Conservation (phyloP, 2,329 filamentous ascomycete species). For the Sporothrix euskadiensis region DNA sequence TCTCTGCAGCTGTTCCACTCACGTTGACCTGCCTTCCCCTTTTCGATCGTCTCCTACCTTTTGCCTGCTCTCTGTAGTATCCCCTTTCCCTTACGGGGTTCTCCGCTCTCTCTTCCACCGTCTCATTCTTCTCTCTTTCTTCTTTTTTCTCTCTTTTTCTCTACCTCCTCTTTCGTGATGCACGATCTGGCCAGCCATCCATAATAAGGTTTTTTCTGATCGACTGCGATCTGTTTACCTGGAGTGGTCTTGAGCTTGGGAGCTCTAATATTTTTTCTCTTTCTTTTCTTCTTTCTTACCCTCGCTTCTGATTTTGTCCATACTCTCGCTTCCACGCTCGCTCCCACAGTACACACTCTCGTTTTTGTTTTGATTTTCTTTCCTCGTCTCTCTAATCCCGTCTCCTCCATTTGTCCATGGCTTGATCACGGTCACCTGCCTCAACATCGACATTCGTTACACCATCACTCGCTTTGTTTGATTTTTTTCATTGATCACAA, state of each 20-base stretch:
- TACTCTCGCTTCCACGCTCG: neutral
- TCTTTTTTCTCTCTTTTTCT: slow-evolving; percentile 3
- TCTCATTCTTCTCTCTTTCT: neutral
- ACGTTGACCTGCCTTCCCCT: neutral
- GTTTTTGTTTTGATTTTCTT: slow-evolving; percentile 8
- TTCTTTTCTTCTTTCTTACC: too few relatives aligned
- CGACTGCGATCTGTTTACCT: neutral
- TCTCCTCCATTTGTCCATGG: neutral
- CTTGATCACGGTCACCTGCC: neutral
- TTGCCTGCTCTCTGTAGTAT: neutral
- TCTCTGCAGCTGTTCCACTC: neutral
- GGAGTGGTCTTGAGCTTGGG: neutral
- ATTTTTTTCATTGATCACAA: neutral
- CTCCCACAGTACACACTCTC: neutral
- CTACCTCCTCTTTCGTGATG: neutral
- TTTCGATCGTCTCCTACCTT: neutral
- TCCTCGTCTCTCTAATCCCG: neutral
- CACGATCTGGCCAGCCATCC: neutral
- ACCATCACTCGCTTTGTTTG: neutral
- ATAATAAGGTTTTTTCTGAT: slow-evolving; percentile 8
- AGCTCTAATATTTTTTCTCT: neutral
- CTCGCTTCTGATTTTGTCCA: neutral
- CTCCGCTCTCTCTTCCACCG: neutral
- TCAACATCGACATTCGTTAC: neutral
- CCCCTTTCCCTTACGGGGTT: neutral